Conservation (phyloP, 164 flowering plant genomes). For the Brasenia schreberi region DNA sequence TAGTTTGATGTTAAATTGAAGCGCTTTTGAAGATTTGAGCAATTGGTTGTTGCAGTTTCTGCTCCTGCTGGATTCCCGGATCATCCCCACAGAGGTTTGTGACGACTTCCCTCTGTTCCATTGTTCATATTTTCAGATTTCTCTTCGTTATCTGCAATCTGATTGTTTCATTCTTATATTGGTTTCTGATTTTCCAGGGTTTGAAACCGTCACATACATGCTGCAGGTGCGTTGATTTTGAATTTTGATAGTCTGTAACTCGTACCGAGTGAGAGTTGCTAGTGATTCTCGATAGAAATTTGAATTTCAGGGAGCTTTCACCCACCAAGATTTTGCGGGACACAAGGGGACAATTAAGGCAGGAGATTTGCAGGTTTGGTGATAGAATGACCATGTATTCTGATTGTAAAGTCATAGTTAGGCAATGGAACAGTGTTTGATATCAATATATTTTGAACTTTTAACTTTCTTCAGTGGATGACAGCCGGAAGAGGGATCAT, state of each 20-base stretch:
- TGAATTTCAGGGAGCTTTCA: constrained; percentile 41
- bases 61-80: constrained; percentile 91
- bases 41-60: constrained; percentile 36
- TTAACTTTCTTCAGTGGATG: constrained; percentile 52
- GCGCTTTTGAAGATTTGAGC: not conserved
- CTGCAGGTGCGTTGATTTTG: constrained; percentile 35
- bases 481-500: constrained; percentile 90
- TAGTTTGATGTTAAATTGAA: not conserved
- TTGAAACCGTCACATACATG: constrained; percentile 91
- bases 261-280: too few relatives aligned
- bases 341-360: constrained; percentile 64
- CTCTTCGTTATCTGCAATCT: not conserved
- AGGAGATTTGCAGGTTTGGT: constrained; percentile 30
- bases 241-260: too few relatives aligned
- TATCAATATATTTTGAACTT: not conserved
- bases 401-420: not conserved
- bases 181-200: constrained; percentile 32
- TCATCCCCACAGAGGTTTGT: constrained; percentile 89
- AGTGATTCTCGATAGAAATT: not conserved
- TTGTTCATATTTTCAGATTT: not conserved
- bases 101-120: not conserved
- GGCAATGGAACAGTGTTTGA: not conserved
- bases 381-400: not conserved
- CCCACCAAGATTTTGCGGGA: constrained; percentile 73
- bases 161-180: not conserved